Conservation (phyloP, 371 early-diverging fungal genomes). For the Mortierella sp. region DNA sequence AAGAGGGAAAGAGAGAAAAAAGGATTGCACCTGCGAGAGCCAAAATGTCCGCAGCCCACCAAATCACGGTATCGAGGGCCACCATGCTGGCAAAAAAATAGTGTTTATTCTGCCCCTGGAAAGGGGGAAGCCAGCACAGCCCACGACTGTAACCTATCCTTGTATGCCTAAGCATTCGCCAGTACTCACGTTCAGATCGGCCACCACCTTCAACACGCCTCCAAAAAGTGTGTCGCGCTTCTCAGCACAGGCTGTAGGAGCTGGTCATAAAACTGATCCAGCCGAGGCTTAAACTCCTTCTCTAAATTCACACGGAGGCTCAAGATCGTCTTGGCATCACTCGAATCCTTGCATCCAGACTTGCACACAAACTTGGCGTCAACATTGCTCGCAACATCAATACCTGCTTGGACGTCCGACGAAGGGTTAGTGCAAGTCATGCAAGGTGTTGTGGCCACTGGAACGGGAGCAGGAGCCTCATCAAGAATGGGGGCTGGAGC, state of each 20-base stretch:
- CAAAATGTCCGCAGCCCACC: no score
- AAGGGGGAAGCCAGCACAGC: no score
- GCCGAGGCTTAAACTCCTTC: conserved; percentile 20
- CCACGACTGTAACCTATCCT: no score
- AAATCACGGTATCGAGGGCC: no score
- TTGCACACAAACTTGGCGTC: conserved; percentile 36
- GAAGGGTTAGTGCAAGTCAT: background rate
- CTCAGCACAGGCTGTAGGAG: conserved; percentile 19
- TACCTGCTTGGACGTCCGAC: conserved; percentile 11
- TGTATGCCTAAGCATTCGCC: no score
- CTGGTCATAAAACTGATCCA: conserved; percentile 22
- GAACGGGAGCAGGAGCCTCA: conserved; percentile 6
- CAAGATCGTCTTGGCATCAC: conserved; percentile 31
- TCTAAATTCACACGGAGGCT: conserved; percentile 23
- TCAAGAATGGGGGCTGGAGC: conserved; percentile 7
- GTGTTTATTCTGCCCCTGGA: no score
- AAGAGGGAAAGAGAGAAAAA: background rate
- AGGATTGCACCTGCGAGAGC: no score
- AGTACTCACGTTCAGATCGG: conserved; percentile 20
- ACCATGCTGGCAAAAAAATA: no score
- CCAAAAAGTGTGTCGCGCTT: conserved; percentile 11
- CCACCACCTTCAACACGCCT: conserved; percentile 14
- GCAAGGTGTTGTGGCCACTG: conserved; percentile 1
- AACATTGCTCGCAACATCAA: conserved; percentile 7
- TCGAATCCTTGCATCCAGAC: conserved; percentile 30